phyloP scores from a whole-genome alignment of 1,284 basidiomycete genomes.

The Taiwanofungus camphoratus region DNA sequence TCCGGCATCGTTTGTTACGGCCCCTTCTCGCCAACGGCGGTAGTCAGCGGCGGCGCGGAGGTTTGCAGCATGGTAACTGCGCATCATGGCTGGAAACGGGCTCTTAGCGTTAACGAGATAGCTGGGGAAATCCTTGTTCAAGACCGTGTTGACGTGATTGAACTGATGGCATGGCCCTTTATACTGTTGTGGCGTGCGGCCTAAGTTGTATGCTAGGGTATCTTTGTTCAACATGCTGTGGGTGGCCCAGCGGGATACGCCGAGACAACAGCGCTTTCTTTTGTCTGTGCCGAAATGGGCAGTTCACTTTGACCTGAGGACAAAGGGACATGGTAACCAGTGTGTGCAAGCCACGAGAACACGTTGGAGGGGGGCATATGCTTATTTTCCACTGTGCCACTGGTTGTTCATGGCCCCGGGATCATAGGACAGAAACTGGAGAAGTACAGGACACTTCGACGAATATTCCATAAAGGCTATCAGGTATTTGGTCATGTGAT shows the following conservation, averaged over 20 bases:
- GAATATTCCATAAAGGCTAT: too few species aligned
- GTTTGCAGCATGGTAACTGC: neutral
- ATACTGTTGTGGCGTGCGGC: neutral
- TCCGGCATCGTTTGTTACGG: neutral
- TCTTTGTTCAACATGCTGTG: neutral
- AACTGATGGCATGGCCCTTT: neutral
- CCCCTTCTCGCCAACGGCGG: neutral
- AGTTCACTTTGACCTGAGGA: neutral
- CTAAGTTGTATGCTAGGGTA: neutral
- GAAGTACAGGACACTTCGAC: too few species aligned
- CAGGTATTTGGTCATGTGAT: too few species aligned
- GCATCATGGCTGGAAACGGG: neutral
- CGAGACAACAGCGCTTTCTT: neutral
- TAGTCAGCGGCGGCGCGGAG: too few species aligned
- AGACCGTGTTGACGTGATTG: neutral
- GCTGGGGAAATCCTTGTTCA: neutral
- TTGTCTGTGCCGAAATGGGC: neutral
- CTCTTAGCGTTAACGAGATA: neutral
- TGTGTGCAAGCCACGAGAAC: neutral
- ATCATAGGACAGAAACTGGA: too few species aligned
- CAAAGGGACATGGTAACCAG: constrained; percentile 1
- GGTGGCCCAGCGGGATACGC: neutral
- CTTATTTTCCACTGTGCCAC: too few species aligned
- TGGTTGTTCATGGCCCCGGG: too few species aligned
- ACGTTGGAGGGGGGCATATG: too few species aligned